A percentile compares a stretch with the other conserved stretches of the same genome.
Evolutionary conservation across 1,139 yeast species (phyloP).

Genomic region (Meyerozyma sp.): DNA sequence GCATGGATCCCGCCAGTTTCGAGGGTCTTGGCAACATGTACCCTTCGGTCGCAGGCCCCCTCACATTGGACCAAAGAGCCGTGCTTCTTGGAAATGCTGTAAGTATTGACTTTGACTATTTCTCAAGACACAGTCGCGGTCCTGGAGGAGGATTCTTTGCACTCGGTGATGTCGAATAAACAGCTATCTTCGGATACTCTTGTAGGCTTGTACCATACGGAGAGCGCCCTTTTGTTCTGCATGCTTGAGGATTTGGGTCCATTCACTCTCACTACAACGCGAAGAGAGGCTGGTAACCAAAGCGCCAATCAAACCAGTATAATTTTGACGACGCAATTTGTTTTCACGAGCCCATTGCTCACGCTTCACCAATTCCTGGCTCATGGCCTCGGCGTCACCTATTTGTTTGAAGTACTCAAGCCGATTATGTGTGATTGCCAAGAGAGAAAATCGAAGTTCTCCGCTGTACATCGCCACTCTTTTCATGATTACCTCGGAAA

Average conservation of each 20-base stretch:
- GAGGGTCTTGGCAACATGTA: conserved; percentile 41
- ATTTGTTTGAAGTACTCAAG: conserved; percentile 28
- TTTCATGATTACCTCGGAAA: conserved; percentile 39
- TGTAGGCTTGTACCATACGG: neutral
- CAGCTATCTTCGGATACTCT: neutral
- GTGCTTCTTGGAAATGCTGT: conserved; percentile 82
- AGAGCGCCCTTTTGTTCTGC: conserved; percentile 23
- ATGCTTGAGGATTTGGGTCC: conserved; percentile 30
- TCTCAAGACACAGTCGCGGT: conserved; percentile 76
- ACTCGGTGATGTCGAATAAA: conserved; percentile 19
- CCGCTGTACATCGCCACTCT: conserved; percentile 43
- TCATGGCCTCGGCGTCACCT: conserved; percentile 31
- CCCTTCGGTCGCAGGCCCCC: conserved; percentile 37
- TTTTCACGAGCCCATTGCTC: conserved; percentile 37
- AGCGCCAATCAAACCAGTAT: conserved; percentile 47
- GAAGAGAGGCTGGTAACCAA: conserved; percentile 37
- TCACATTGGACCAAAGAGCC: conserved; percentile 80
- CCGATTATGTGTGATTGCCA: conserved; percentile 52
- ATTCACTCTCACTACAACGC: conserved; percentile 36
- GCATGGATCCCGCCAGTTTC: conserved; percentile 73
- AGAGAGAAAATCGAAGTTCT: conserved; percentile 56
- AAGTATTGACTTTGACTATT: conserved; percentile 91
- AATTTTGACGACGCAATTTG: conserved; percentile 50
- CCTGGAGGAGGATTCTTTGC: conserved; percentile 37
- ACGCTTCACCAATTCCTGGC: conserved; percentile 29